These are phyloP conservation scores for Chlorella sorokiniana DNA, from an alignment of 139 green algal species.

Conservation along the genomic window DNA sequence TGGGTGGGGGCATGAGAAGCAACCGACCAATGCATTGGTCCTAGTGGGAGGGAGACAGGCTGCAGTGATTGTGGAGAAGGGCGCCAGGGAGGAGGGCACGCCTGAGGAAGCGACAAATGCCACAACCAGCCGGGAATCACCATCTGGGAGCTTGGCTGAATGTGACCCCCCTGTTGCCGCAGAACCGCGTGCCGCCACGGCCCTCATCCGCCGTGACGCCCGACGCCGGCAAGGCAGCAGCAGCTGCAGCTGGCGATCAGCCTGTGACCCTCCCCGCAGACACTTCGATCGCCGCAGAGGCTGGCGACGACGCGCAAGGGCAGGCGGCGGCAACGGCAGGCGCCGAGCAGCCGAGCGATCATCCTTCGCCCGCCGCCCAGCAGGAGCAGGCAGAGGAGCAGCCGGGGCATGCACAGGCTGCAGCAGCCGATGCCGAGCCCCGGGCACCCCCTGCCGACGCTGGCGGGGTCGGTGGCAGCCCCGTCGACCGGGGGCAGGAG, in stretches of 20 bases:
- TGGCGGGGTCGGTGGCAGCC: neutral
- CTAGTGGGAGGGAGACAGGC: no score
- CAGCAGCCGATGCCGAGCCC: neutral
- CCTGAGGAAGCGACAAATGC: no score
- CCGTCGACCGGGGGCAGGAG: neutral
- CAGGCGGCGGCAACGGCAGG: neutral
- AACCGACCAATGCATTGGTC: no score
- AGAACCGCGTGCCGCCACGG: slow-evolving; percentile 33
- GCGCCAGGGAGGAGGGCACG: no score
- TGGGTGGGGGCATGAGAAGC: no score
- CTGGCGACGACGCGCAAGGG: neutral
- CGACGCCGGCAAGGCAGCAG: neutral
- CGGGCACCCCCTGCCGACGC: neutral
- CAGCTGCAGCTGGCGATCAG: neutral
- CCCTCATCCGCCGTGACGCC: neutral
- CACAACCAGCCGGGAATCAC: no score
- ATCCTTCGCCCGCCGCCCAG: neutral
- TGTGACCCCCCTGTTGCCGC: neutral
- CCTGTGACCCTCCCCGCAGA: neutral
- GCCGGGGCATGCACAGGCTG: neutral
- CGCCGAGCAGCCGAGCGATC: neutral
- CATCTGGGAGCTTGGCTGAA: no score
- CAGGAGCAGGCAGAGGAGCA: neutral
- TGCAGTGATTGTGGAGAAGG: no score
- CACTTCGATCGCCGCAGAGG: neutral